These are phyloP conservation scores for Cordyceps farinosa DNA, from an alignment of 2,329 filamentous ascomycete genomes.

Conservation along the genomic window DNA sequence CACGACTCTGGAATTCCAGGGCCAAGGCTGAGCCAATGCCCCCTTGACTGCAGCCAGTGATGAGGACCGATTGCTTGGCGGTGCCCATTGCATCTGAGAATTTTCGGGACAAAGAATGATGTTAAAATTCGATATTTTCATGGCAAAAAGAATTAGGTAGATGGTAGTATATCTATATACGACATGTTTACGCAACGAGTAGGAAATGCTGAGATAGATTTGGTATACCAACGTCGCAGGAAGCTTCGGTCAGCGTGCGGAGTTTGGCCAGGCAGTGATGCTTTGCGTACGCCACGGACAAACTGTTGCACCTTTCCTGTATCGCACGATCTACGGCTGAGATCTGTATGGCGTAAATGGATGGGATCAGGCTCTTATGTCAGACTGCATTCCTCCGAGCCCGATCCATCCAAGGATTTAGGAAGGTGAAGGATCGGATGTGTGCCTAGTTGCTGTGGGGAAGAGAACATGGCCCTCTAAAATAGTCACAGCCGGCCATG, in stretches of 20 bases:
- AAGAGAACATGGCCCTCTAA: neutral
- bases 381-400: neutral
- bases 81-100: neutral
- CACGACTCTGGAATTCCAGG: neutral
- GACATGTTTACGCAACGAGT: no score
- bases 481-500: neutral
- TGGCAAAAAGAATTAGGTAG: neutral
- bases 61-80: neutral
- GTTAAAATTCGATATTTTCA: neutral
- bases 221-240: no score
- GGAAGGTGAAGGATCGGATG: neutral
- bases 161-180: neutral
- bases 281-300: neutral
- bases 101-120: no score
- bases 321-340: neutral
- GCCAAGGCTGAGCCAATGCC: neutral
- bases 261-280: neutral
- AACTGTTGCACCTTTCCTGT: neutral
- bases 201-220: no score
- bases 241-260: neutral
- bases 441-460: neutral
- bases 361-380: neutral
- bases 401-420: neutral
- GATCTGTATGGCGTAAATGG: neutral
- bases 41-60: neutral